Conservation (phyloP, 164 flowering plant genomes). For the Umbellularia californica region DNA sequence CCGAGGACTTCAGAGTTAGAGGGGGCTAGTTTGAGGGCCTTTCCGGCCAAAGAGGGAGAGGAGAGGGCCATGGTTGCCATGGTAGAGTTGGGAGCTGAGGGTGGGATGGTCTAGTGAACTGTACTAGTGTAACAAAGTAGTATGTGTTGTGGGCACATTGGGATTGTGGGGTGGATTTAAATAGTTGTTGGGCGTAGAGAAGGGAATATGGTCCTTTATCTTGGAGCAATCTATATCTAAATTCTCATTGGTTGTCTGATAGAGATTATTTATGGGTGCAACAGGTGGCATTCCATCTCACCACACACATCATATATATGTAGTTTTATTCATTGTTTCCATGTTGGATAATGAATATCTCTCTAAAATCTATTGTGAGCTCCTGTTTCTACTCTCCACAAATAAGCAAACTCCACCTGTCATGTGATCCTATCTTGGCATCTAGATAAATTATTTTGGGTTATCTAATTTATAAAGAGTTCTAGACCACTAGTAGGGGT, state of each 20-base stretch:
- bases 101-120: not conserved
- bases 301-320: not conserved
- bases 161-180: not conserved
- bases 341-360: not conserved
- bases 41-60: slow-evolving; percentile 47
- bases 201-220: not conserved
- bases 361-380: not conserved
- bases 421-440: not conserved
- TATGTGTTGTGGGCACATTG: not conserved
- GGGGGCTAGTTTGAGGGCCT: slow-evolving; percentile 37
- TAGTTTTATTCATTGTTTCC: not conserved
- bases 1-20: slow-evolving; percentile 24
- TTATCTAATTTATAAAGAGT: not conserved
- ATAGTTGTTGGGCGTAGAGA: not conserved
- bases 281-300: not conserved
- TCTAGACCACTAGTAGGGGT: not conserved
- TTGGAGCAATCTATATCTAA: not conserved
- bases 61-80: slow-evolving; percentile 68
- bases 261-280: not conserved
- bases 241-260: not conserved
- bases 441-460: not conserved
- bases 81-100: not conserved
- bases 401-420: not conserved
- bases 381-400: not conserved
- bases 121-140: not conserved